These are phyloP conservation scores for Chloromonas sp. DNA, from an alignment of 163 green algal genomes.

Conservation along the genomic window DNA sequence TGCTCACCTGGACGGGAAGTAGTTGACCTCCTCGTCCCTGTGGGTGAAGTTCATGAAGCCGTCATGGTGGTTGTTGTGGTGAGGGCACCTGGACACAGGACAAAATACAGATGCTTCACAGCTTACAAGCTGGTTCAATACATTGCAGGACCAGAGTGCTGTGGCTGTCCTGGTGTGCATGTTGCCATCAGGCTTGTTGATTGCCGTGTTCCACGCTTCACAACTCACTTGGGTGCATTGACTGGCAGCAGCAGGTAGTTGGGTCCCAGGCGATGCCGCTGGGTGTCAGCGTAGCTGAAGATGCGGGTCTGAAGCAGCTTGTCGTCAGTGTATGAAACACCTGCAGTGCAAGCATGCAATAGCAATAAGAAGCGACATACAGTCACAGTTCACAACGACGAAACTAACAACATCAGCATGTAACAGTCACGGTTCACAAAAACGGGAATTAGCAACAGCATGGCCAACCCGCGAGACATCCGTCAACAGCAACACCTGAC, in stretches of 20 bases:
- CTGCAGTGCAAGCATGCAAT: slow-evolving; percentile 17
- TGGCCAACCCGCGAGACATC: not conserved
- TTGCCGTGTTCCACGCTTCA: not conserved
- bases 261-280: slow-evolving; percentile 73
- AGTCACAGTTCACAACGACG: too few species aligned
- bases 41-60: slow-evolving; percentile 95
- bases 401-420: too few species aligned
- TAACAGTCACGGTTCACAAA: not conserved
- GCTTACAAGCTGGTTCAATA: too few species aligned
- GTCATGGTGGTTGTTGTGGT: slow-evolving; percentile 98
- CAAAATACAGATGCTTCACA: too few species aligned
- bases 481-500: not conserved
- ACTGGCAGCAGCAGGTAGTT: slow-evolving; percentile 94
- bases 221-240: slow-evolving; percentile 77
- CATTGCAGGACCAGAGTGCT: too few species aligned
- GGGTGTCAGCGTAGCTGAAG: slow-evolving; percentile 91
- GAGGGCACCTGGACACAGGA: slow-evolving; percentile 30
- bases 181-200: too few species aligned
- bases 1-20: slow-evolving; percentile 78
- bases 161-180: too few species aligned
- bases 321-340: slow-evolving; percentile 90
- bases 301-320: slow-evolving; percentile 86
- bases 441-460: not conserved
- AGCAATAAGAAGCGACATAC: too few species aligned
- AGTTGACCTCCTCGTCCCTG: slow-evolving; percentile 92